Evolutionary conservation across 176 grass and related monocot species (phyloP).

Genomic region (Musa acuminata): DNA sequence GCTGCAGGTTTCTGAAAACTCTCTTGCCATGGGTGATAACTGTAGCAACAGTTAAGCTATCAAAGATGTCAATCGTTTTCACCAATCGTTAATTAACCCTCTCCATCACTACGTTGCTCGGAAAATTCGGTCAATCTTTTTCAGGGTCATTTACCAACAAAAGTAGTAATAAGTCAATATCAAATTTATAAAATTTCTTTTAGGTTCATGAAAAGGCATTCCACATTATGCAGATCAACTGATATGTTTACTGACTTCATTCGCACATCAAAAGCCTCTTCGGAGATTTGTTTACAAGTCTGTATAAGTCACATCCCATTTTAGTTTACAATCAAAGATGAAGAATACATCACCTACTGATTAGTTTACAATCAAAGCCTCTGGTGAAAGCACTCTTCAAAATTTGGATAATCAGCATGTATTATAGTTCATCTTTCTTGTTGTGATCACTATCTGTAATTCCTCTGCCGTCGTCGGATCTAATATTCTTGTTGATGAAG

Average conservation of each 20-base stretch:
- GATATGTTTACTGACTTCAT: neutral
- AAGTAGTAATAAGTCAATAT: neutral
- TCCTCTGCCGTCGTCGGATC: slow-evolving; percentile 20
- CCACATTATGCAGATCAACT: neutral
- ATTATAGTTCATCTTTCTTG: slow-evolving; percentile 49
- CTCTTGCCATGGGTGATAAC: too few relatives aligned
- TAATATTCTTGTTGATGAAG: slow-evolving; percentile 38
- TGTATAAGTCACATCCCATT: neutral
- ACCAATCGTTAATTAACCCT: too few relatives aligned
- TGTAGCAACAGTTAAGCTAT: too few relatives aligned
- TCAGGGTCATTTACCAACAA: too few relatives aligned
- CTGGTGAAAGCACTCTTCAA: neutral
- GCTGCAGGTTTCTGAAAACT: too few relatives aligned
- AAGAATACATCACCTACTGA: too few relatives aligned
- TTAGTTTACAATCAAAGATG: neutral
- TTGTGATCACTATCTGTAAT: neutral
- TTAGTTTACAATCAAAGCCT: neutral
- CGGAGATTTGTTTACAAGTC: neutral
- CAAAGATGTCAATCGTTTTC: too few relatives aligned
- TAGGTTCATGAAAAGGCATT: neutral
- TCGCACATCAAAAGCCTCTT: neutral
- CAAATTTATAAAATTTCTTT: neutral
- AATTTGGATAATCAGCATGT: neutral
- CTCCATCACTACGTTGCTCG: too few relatives aligned
- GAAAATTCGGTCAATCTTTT: too few relatives aligned